These are phyloP conservation scores for Cunninghamia lanceolata DNA, from an alignment of 75 land plant genomes.

Conservation along the genomic window DNA sequence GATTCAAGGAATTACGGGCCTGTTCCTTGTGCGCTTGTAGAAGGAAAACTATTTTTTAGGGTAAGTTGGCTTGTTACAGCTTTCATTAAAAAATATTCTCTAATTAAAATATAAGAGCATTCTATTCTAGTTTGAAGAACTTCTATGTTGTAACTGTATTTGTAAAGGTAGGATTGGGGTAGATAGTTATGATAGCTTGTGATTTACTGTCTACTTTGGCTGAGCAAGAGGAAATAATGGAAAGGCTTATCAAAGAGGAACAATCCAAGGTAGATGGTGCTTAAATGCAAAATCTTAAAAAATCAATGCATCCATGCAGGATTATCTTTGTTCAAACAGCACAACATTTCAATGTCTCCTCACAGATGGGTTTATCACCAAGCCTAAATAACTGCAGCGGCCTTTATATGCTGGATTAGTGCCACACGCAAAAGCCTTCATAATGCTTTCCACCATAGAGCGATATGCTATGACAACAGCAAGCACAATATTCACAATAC, in stretches of 20 bases:
- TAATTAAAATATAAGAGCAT: not conserved
- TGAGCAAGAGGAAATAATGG: not conserved
- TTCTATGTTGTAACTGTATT: not conserved
- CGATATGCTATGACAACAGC: no score
- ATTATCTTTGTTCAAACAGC: no score
- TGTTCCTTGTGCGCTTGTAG: constrained; percentile 68
- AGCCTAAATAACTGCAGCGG: no score
- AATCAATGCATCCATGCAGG: no score
- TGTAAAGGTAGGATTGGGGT: not conserved
- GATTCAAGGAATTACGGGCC: constrained; percentile 91
- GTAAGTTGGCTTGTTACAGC: constrained; percentile 30
- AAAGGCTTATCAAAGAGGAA: not conserved
- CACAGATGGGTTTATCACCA: no score
- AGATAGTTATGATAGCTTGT: not conserved
- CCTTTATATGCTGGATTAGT: no score
- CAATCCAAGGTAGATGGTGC: no score
- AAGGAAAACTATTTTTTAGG: constrained; percentile 59
- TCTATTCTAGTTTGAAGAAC: not conserved
- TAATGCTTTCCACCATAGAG: no score
- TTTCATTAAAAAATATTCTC: not conserved
- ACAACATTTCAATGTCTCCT: no score
- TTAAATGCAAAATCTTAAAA: no score
- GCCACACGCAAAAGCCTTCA: no score
- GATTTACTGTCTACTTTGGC: not conserved
- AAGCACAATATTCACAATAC: no score